Base-by-base conservation (phyloP, 495 filamentous ascomycete species). In the Xylaria nigripes region DNA sequence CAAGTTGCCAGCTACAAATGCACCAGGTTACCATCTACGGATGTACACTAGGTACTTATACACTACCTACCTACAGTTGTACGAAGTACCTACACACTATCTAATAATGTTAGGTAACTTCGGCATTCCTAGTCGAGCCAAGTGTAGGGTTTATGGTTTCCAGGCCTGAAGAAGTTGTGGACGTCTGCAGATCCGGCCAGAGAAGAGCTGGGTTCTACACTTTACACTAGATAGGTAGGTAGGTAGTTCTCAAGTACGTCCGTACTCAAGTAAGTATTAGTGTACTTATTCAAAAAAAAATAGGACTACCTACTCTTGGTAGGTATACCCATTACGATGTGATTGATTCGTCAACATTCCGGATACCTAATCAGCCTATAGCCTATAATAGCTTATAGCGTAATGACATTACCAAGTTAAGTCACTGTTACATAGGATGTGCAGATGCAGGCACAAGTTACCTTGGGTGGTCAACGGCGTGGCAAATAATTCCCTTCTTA, bases 151-250 rank as follows among this genome's bases (percentile, higher is more conserved):
- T 42, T 34, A 27, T 54, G 23, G 19, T 48, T 42, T 12, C 34
- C 45, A 41, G 32, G 9, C 47, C 41, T 21, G 42, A n/a, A 48
- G 40, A 30, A 48, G 40, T 24, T 45, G 48, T 30, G 51, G 24
- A 30, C 6, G 22, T 48, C n/a, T 48, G 44, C 42, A 47, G 51
- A 54, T 48, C 32, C 21, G 51, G 36, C 36, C 36, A 18, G 12
- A 40, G 36, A 40, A 40, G 5, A 16, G 1, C 36, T 16, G 15
- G 15, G 36, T 18, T 40, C 36, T 40, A 40, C 3, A 4, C 12
- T 40, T n/a, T 40, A 36, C 3, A 3, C 27, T 10, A 5, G 27
- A 5, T 30, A 30, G 27, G 27, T 3, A 9, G 25, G 9, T 29
- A 29, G 9, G 25, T 29, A 3, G 25, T 4, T 9, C 4, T 12